A percentile compares a stretch with the other conserved stretches of the same genome.
Evolutionary conservation across 352 stramenopile genomes (phyloP).

Genomic region (Blastocystis sp.): DNA sequence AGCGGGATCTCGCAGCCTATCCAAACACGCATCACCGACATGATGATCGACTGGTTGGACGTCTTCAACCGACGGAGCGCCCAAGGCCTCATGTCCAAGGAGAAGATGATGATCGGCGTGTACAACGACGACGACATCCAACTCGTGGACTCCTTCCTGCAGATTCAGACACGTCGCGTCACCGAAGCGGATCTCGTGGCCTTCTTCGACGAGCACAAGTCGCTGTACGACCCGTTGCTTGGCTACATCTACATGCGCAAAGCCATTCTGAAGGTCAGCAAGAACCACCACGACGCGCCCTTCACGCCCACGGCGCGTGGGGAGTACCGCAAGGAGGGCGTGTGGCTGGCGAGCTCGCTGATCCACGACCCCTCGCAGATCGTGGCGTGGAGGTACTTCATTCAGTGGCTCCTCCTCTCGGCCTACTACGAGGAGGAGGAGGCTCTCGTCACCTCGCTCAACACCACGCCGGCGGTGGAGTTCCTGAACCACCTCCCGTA

Average conservation of each 20-base stretch:
- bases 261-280: neutral
- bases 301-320: neutral
- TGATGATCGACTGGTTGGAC: constrained; percentile 31
- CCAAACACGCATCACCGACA: neutral
- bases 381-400: neutral
- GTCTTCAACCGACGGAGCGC: neutral
- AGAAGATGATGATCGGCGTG: neutral
- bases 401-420: constrained; percentile 17
- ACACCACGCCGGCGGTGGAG: neutral
- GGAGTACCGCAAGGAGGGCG: neutral
- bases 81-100: neutral
- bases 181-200: neutral
- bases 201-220: neutral
- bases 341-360: neutral
- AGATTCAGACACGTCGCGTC: neutral
- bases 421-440: constrained; percentile 8
- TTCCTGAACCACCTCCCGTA: neutral
- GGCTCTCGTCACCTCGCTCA: neutral
- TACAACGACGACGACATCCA: constrained; percentile 2
- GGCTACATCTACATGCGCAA: neutral
- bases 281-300: neutral
- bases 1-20: neutral
- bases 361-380: constrained; percentile 7
- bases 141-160: neutral
- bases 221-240: neutral